Evolutionary conservation across 1,139 yeast genomes (phyloP), one percentile per base, ranked within the genome.

Genomic region (Cylindricascospora bacillispora): DNA sequence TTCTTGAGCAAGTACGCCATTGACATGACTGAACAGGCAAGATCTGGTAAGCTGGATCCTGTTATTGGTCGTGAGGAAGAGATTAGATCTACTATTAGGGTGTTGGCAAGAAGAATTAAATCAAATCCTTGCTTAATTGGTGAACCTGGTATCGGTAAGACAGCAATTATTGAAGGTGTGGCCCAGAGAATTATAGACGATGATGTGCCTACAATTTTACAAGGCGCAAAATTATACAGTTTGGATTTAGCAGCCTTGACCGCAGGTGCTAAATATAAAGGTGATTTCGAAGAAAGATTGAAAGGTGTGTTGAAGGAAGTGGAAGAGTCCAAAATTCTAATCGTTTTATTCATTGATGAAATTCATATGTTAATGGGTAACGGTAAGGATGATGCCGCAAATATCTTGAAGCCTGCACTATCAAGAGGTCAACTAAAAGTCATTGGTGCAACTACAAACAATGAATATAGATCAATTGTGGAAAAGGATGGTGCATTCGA

Each of bases 321-420:
- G 47, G 95, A 83, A 54, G 81, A 83, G 43, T 74, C 95, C 1
- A 75, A 77, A 44, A 82, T 74, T 30, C 69, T 83, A 71, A 85
- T 89, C 43, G 75, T 86, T 43, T 67, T 86, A 39, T 89, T 89
- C 60, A 81, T 86, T 45, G 97, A 89, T 59, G 98, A 89, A 61
- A 86, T 86, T 50, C 99, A 89, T 60, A 86, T 89, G 95, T 72
- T 92, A 45, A 89, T 92, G 97, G 99, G 99, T 43, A 95, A 89
- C 52, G 98, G 98, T 52, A 70, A 68, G 52, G 65, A 66, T 37
- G 97, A 89, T 57, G 98, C 97, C 23, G 98, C 98, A 27, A 89
- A 89, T 57, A 70, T 92, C 46, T 72, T 89, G 55, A 89, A 89
- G 61, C 98, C 99, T 28, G 92, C 93, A 70, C 71, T 89, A 45